Evolutionary conservation across 1,284 basidiomycete genomes (phyloP).

Genomic region (Melampsora larici-populina): DNA sequence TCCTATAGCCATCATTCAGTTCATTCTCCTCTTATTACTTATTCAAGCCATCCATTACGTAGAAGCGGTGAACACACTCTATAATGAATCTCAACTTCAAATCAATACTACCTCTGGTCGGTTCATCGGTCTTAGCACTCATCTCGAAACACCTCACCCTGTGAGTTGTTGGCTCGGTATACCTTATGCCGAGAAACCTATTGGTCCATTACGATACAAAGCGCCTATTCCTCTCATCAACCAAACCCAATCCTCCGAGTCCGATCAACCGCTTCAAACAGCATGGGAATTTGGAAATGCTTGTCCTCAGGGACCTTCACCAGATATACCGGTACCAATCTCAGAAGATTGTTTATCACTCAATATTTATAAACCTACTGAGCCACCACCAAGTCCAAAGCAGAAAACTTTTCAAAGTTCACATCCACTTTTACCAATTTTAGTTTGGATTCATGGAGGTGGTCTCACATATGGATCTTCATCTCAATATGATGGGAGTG

Average conservation of each 20-base stretch:
- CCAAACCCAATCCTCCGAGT: constrained; percentile 58
- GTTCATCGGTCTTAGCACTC: constrained; percentile 21
- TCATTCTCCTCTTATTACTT: too few species aligned
- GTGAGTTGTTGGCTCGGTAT: constrained; percentile 66
- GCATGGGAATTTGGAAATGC: constrained; percentile 61
- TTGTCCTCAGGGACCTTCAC: constrained; percentile 59
- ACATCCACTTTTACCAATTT: constrained; percentile 58
- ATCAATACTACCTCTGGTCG: constrained; percentile 19
- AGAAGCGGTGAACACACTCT: too few species aligned
- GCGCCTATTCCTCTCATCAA: constrained; percentile 60
- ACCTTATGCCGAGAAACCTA: constrained; percentile 65
- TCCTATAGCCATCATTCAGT: too few species aligned
- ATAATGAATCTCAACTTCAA: neutral
- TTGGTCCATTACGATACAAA: constrained; percentile 62
- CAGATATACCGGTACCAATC: constrained; percentile 63
- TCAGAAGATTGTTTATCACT: constrained; percentile 61
- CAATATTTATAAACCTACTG: constrained; percentile 56
- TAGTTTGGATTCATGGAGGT: constrained; percentile 68
- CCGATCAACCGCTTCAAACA: constrained; percentile 54
- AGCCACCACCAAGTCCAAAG: neutral
- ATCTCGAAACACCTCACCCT: constrained; percentile 58
- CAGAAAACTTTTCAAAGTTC: neutral
- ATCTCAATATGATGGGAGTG: constrained; percentile 47
- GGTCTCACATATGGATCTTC: constrained; percentile 48
- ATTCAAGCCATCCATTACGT: too few species aligned